These are phyloP conservation scores for Tulasnella sp. DNA, from an alignment of 768 basidiomycete genomes.

Conservation along the genomic window DNA sequence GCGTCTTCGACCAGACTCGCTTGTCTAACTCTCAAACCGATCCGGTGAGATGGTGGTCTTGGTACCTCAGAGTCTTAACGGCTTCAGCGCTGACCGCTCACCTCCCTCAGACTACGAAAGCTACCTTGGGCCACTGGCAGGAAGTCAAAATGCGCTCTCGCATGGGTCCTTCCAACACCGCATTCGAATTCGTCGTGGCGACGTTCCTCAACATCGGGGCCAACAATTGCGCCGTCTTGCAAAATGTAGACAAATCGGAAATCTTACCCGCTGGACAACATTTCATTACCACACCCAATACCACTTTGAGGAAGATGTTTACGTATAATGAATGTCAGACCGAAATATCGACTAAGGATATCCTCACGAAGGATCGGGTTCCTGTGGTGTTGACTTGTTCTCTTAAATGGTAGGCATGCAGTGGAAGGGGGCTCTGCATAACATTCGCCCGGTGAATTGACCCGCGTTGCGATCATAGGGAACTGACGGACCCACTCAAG, in stretches of 20 bases:
- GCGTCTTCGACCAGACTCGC: slow-evolving; percentile 80
- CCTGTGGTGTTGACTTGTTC: slow-evolving; percentile 78
- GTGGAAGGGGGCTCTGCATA: background rate
- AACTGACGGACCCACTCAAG: slow-evolving; percentile 48
- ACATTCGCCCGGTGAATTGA: background rate
- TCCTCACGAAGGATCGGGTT: slow-evolving; percentile 76
- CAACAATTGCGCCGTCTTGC: slow-evolving; percentile 78
- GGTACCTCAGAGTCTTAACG: too few relatives aligned
- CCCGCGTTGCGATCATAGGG: slow-evolving; percentile 32
- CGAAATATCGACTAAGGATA: slow-evolving; percentile 64
- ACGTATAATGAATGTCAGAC: slow-evolving; percentile 72
- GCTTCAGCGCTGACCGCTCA: too few relatives aligned
- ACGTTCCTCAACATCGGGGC: slow-evolving; percentile 78
- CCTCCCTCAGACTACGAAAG: slow-evolving; percentile 46
- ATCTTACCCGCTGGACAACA: slow-evolving; percentile 75
- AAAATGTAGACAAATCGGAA: slow-evolving; percentile 71
- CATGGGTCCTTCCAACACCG: slow-evolving; percentile 30
- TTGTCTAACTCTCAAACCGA: slow-evolving; percentile 44
- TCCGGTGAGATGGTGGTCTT: slow-evolving; percentile 17
- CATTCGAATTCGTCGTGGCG: slow-evolving; percentile 67
- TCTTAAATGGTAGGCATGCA: slow-evolving; percentile 69
- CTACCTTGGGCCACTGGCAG: slow-evolving; percentile 60
- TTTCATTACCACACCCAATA: slow-evolving; percentile 74
- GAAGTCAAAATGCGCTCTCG: slow-evolving; percentile 72
- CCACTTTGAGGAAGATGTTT: slow-evolving; percentile 70